Evolutionary conservation across 2,329 filamentous ascomycete species (phyloP).

Genomic region (Ceratocystis eucalypticola): DNA sequence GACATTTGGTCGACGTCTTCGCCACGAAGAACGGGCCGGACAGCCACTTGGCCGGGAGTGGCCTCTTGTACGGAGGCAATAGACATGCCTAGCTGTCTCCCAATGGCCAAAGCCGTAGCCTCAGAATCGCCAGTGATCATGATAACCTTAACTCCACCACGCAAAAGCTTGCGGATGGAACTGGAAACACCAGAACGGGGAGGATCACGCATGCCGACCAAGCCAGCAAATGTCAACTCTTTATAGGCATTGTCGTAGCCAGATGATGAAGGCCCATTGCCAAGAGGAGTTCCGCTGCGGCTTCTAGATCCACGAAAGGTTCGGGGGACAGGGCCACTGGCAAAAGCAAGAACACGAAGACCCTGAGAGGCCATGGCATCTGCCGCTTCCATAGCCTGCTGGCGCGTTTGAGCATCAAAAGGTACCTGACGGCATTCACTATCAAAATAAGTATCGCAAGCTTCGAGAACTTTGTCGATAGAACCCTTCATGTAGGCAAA

Average conservation of each 20-base stretch:
- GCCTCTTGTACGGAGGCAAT: conserved; percentile 45
- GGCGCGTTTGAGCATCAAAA: conserved; percentile 60
- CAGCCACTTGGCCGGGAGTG: conserved; percentile 39
- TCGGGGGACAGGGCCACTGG: conserved; percentile 57
- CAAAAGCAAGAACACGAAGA: conserved; percentile 81
- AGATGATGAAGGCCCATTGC: conserved; percentile 29
- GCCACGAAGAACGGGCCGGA: conserved; percentile 65
- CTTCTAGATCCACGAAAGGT: conserved; percentile 26
- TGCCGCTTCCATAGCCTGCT: conserved; percentile 65
- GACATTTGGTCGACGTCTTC: conserved; percentile 91
- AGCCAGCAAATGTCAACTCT: conserved; percentile 74
- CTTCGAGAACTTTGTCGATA: conserved; percentile 69
- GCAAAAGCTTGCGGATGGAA: conserved; percentile 79
- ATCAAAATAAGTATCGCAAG: conserved; percentile 83
- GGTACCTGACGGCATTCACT: conserved; percentile 75
- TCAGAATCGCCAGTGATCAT: conserved; percentile 99
- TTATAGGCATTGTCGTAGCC: conserved; percentile 62
- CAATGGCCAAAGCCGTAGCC: conserved; percentile 86
- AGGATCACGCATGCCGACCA: conserved; percentile 96
- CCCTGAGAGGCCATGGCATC: conserved; percentile 81
- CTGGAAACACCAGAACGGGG: conserved; percentile 79
- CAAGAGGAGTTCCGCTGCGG: conserved; percentile 34
- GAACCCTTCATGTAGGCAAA: conserved; percentile 93
- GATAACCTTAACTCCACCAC: conserved; percentile 89
- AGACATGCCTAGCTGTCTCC: conserved; percentile 86